Base-by-base conservation (phyloP, 2,329 filamentous ascomycete genomes). In the Sclerotinia borealis region DNA sequence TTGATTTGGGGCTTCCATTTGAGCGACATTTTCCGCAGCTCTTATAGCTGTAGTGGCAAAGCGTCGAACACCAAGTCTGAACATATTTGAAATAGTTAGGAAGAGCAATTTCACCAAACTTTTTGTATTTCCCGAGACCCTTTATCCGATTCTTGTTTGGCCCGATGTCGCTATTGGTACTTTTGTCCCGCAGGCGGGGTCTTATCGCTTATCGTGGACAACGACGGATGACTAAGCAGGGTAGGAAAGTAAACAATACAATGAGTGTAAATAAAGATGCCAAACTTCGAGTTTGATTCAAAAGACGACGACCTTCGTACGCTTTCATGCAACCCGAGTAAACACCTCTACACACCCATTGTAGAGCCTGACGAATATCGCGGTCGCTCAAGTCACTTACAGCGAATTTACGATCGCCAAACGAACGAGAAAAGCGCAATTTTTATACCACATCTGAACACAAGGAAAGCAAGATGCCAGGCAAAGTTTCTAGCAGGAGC, bases 31-130 rank as follows among this genome's bases (percentile, higher is more conserved):
- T 64, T 84, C 78, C 41, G 74, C 80, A 66, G 78, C 78, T 65
- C 79, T 79, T 69, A 78, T 74, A 63, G 81, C 81, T 27, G 83
- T 82, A 4, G 81, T 82, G 37, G 81, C 79, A 69, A 88, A 85
- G 34, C 80, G 79, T 66, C 85, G 79, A 61, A 82, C 77, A 63
- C 79, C 79, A 63, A 79, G 79, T 70, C 81, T 78, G 66, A 86
- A 82, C 84, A 87, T 87, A 59, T 60, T 69, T 61, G 54, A 27
- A 22, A 43, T 62, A 25, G 25, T 37, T 41, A n/a, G 6, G 15
- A 9, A 37, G 17, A 13, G 9, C 25, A 29, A 56, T 27, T 63
- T 22, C 2, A 50, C 2, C 17, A 39, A 47, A 22, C 34, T 50
- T 49, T 39, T 45, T 45, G 27, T 41, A 19, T 49, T 52, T 58